phyloP scores from a whole-genome alignment of 1,139 yeast species.

The Pichia sp. region DNA sequence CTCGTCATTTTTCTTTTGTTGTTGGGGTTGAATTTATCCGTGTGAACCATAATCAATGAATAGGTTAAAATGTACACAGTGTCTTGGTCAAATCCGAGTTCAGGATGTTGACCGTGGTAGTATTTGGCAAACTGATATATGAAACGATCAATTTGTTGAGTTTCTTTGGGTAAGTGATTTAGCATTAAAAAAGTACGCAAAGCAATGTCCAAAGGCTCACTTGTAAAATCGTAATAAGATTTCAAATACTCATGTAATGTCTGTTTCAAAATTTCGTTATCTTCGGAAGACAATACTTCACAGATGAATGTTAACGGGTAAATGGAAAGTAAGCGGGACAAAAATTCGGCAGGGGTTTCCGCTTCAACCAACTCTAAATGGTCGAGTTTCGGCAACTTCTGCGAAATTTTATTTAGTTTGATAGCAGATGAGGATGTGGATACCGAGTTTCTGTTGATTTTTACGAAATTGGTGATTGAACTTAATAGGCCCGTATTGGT shows the following conservation, averaged over 20 bases:
- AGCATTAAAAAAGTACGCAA: slow-evolving; percentile 52
- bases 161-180: slow-evolving; percentile 57
- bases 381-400: slow-evolving; percentile 10
- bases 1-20: slow-evolving; percentile 62
- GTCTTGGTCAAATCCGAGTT: slow-evolving; percentile 40
- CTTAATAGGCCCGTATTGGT: slow-evolving; percentile 24
- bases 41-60: slow-evolving; percentile 61
- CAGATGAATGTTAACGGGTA: slow-evolving; percentile 24
- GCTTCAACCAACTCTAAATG: slow-evolving; percentile 11
- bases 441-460: slow-evolving; percentile 14
- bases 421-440: slow-evolving; percentile 6
- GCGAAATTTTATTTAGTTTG: background rate
- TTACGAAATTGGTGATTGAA: slow-evolving; percentile 30
- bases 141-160: slow-evolving; percentile 68
- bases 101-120: slow-evolving; percentile 39
- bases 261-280: slow-evolving; percentile 21
- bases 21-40: slow-evolving; percentile 61
- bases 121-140: slow-evolving; percentile 50
- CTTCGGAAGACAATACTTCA: slow-evolving; percentile 20
- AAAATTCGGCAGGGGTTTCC: slow-evolving; percentile 21
- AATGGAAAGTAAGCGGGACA: slow-evolving; percentile 21
- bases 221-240: slow-evolving; percentile 42
- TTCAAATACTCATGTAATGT: slow-evolving; percentile 38
- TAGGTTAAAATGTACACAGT: slow-evolving; percentile 53
- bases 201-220: slow-evolving; percentile 59